Conservation (phyloP, 805 yeast genomes). For the Barnettozyma salicaria region DNA sequence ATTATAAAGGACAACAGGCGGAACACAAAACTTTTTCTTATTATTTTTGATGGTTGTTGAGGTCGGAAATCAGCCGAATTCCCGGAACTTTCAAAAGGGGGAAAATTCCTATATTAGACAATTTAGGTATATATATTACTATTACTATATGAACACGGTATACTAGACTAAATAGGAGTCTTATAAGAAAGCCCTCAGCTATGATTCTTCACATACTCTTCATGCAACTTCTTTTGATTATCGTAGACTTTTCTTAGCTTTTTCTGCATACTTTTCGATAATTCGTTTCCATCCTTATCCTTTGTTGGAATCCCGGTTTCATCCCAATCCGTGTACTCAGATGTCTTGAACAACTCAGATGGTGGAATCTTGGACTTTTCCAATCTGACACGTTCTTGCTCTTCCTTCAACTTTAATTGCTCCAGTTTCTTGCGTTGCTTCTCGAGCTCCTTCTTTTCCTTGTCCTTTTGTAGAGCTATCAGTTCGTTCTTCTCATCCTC, state of each 20-base stretch:
- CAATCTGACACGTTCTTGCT: slow-evolving; percentile 54
- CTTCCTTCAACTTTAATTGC: slow-evolving; percentile 48
- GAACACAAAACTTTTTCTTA: too few relatives aligned
- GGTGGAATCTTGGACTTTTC: slow-evolving; percentile 71
- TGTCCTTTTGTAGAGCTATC: slow-evolving; percentile 48
- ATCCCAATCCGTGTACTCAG: slow-evolving; percentile 72
- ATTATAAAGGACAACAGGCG: too few relatives aligned
- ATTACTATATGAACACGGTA: too few relatives aligned
- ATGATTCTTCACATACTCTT: slow-evolving; percentile 41
- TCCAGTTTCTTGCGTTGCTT: slow-evolving; percentile 55
- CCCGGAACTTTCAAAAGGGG: too few relatives aligned
- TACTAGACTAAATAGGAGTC: too few relatives aligned
- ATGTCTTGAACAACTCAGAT: slow-evolving; percentile 61
- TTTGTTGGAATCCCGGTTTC: slow-evolving; percentile 77
- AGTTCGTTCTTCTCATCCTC: slow-evolving; percentile 64
- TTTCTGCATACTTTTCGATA: slow-evolving; percentile 80
- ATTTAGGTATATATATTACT: too few relatives aligned
- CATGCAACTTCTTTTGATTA: slow-evolving; percentile 76
- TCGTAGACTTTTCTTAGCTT: slow-evolving; percentile 74
- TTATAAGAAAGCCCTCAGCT: too few relatives aligned
- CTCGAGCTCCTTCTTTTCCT: slow-evolving; percentile 46
- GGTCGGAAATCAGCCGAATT: too few relatives aligned
- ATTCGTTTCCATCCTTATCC: slow-evolving; percentile 71
- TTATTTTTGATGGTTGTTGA: too few relatives aligned
- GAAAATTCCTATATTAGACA: too few relatives aligned